Evolutionary conservation across 768 basidiomycete genomes (phyloP).

Genomic region (Cyclocybe aegerita): DNA sequence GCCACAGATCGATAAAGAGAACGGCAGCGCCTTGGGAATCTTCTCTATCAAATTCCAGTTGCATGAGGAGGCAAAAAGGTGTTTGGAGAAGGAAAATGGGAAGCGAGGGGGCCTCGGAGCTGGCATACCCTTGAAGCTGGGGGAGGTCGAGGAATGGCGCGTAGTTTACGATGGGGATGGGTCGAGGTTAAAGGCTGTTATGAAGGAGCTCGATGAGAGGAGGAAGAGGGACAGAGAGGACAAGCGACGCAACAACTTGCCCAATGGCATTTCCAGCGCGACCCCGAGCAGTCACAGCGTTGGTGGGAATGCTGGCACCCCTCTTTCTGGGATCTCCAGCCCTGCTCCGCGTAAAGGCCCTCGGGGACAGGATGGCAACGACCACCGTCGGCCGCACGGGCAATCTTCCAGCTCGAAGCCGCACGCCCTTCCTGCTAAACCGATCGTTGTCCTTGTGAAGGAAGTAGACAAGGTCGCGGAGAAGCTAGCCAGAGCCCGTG

Average conservation of each 20-base stretch:
- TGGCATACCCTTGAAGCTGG: conserved; percentile 29
- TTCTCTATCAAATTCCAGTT: conserved; percentile 67
- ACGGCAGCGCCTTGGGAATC: conserved; percentile 83
- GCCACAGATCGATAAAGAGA: conserved; percentile 73
- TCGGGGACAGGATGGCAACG: background rate
- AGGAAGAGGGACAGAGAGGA: conserved; percentile 48
- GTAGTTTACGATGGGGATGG: conserved; percentile 84
- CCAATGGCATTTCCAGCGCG: conserved; percentile 3
- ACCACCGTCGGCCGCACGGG: too few relatives aligned
- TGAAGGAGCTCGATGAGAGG: conserved; percentile 64
- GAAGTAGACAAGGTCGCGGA: too few relatives aligned
- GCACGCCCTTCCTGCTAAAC: too few relatives aligned
- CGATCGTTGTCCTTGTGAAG: too few relatives aligned
- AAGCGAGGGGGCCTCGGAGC: conserved; percentile 45
- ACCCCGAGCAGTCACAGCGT: conserved; percentile 8
- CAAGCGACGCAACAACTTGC: conserved; percentile 28
- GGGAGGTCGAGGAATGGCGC: conserved; percentile 59
- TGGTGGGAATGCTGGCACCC: conserved; percentile 11
- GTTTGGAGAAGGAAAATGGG: conserved; percentile 68
- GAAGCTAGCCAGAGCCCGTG: too few relatives aligned
- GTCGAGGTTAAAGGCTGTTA: conserved; percentile 56
- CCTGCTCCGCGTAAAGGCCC: conserved; percentile 11
- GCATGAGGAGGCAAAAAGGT: conserved; percentile 67
- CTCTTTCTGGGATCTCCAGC: conserved; percentile 13
- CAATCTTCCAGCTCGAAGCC: too few relatives aligned